A percentile compares a stretch with the other conserved stretches of the same genome.
Evolutionary conservation across 179 eudicot genomes (phyloP).

Genomic region (Beta macrorhiza): DNA sequence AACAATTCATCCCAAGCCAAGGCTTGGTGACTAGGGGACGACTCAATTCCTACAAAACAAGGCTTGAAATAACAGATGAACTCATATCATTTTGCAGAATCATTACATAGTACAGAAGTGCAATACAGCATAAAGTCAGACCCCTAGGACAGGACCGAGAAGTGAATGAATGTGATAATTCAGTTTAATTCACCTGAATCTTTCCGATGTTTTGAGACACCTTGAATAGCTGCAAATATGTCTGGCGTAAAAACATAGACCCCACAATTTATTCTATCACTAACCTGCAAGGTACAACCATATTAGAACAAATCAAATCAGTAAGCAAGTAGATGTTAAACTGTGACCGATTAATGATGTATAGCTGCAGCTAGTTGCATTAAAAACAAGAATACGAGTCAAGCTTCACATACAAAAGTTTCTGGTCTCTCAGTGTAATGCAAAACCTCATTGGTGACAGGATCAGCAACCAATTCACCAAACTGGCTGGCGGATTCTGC

Average conservation of each 20-base stretch:
- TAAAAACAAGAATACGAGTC: conserved; percentile 1
- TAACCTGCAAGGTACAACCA: conserved; percentile 38
- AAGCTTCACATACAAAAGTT: conserved; percentile 47
- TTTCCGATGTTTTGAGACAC: conserved; percentile 42
- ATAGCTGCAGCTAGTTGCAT: neutral
- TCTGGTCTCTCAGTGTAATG: conserved; percentile 58
- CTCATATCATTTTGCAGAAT: neutral
- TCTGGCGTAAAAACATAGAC: conserved; percentile 57
- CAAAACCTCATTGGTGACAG: conserved; percentile 47
- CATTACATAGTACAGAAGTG: neutral
- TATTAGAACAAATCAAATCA: neutral
- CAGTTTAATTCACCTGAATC: conserved; percentile 38
- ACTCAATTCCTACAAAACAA: no score
- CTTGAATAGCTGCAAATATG: conserved; percentile 44
- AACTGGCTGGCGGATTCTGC: conserved; percentile 53
- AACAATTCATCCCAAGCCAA: neutral
- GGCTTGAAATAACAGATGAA: neutral
- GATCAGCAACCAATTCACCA: conserved; percentile 59
- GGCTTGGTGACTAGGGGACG: neutral
- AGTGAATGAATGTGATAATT: neutral
- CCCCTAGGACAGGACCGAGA: conserved; percentile 1
- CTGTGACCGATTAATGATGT: conserved; percentile 1
- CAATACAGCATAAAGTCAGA: neutral
- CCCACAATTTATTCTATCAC: conserved; percentile 54
- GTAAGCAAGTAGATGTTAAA: conserved; percentile 5